These are phyloP conservation scores for Hanseniaspora singularis DNA, from an alignment of 805 yeast genomes.

Conservation along the genomic window DNA sequence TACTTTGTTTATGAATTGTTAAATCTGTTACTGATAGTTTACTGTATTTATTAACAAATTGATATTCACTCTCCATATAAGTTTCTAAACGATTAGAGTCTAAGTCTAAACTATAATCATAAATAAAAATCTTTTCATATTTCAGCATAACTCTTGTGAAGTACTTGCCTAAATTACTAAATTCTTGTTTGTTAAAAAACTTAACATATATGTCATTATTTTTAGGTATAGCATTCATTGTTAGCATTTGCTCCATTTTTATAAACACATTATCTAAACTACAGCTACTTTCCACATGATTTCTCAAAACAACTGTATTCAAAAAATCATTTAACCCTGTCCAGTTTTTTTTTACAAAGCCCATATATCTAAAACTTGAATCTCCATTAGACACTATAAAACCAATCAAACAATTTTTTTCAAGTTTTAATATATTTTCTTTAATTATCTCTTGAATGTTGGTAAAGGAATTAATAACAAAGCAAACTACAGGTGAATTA, in stretches of 20 bases:
- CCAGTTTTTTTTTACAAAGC: conserved; percentile 37
- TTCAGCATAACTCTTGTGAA: background rate
- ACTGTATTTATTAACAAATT: conserved; percentile 6
- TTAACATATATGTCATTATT: background rate
- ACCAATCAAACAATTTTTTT: conserved; percentile 36
- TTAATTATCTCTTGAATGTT: conserved; percentile 23
- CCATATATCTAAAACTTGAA: conserved; percentile 31
- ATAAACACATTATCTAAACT: conserved; percentile 2
- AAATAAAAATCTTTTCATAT: background rate
- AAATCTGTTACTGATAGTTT: background rate
- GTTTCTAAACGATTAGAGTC: background rate
- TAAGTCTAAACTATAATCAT: background rate
- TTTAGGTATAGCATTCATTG: conserved; percentile 9
- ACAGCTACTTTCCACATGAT: background rate
- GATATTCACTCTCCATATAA: conserved; percentile 4
- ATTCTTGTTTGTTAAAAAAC: conserved; percentile 5
- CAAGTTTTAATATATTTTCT: conserved; percentile 25
- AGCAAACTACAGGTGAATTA: background rate
- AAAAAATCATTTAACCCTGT: conserved; percentile 37
- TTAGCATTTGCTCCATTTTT: background rate
- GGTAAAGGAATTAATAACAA: conserved; percentile 20
- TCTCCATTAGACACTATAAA: conserved; percentile 38
- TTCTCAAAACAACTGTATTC: conserved; percentile 1
- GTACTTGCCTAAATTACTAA: background rate
- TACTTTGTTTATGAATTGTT: background rate